Base-by-base conservation (phyloP, 495 filamentous ascomycete species). In the Oleoguttula mirabilis region DNA sequence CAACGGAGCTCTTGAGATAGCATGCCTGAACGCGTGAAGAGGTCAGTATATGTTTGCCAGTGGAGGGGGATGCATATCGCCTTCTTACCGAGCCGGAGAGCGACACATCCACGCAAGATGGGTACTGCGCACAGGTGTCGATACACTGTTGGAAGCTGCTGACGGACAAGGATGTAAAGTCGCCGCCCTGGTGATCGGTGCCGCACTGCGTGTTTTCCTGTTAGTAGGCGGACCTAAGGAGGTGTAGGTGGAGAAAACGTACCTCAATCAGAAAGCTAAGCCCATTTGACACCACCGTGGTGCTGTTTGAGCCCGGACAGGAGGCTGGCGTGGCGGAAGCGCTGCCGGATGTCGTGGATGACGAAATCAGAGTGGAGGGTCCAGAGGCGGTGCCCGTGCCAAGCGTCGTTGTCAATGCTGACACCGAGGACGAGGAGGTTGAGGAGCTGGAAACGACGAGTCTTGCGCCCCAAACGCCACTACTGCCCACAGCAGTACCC, bases 1-100 rank as follows among this genome's bases (percentile, higher is more conserved):
- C 47, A 12, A 50, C n/a, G 2, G 23, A 36, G n/a, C 33, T 41
- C 46, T 54, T 54, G 4, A 54, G 24, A 37, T 54, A 50, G 19
- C 50, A 54, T n/a, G 47, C n/a, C n/a, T n/a, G n/a, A n/a, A n/a
- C n/a, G n/a, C n/a, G n/a, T n/a, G n/a, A n/a, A n/a, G n/a, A n/a
- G n/a, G n/a, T n/a, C n/a, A n/a, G n/a, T n/a, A n/a, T n/a, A n/a
- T n/a, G n/a, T n/a, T n/a, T n/a, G n/a, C n/a, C n/a, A n/a, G n/a
- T n/a, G n/a, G n/a, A n/a, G n/a, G n/a, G n/a, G n/a, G n/a, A n/a
- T n/a, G n/a, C n/a, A n/a, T n/a, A n/a, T n/a, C n/a, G n/a, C n/a
- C n/a, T n/a, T n/a, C 25, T 7, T 28, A n/a, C 25, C 7, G 25
- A 28, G 25, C 25, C 25, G 7, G 25, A 28, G 25, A 28, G 25